These are phyloP conservation scores for Septoria linicola DNA, from an alignment of 2,329 filamentous ascomycete genomes.

Conservation along the genomic window DNA sequence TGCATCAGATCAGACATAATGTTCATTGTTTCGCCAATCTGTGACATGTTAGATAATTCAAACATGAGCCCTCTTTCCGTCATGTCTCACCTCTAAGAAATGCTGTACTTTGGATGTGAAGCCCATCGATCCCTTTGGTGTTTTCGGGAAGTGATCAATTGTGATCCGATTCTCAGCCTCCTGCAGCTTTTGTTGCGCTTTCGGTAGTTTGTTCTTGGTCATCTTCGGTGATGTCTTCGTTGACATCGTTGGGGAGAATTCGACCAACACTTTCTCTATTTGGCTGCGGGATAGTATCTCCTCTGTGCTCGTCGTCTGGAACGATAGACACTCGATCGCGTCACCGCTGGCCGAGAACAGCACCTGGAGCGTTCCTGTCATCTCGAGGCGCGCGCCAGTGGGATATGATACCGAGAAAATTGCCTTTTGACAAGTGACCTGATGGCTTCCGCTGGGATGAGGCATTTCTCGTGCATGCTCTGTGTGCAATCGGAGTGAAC, in stretches of 20 bases:
- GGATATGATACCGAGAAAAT: constrained; percentile 89
- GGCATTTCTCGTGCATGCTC: constrained; percentile 63
- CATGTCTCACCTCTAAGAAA: constrained; percentile 58
- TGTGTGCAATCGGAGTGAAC: constrained; percentile 79
- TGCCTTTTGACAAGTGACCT: constrained; percentile 72
- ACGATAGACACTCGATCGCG: constrained; percentile 82
- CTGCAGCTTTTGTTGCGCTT: constrained; percentile 42
- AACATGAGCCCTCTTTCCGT: constrained; percentile 5
- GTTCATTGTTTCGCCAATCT: constrained; percentile 66
- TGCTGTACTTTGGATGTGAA: constrained; percentile 57
- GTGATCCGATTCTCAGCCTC: constrained; percentile 47
- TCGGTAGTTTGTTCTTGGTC: constrained; percentile 52
- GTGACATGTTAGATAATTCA: constrained; percentile 22
- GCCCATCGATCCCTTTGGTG: constrained; percentile 53
- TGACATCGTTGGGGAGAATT: constrained; percentile 52
- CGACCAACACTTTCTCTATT: constrained; percentile 47
- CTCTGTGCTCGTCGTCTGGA: constrained; percentile 71
- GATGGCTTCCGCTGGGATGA: constrained; percentile 64
- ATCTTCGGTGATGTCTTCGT: constrained; percentile 51
- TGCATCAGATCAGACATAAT: constrained; percentile 62
- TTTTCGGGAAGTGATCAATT: constrained; percentile 47
- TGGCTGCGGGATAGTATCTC: constrained; percentile 76
- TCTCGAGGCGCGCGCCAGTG: constrained; percentile 61
- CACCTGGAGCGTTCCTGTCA: constrained; percentile 68
- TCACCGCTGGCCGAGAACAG: constrained; percentile 71